A percentile compares a stretch with the other conserved stretches of the same genome.
phyloP scores from a whole-genome alignment of 768 basidiomycete genomes.

The Gymnopilus junonius region DNA sequence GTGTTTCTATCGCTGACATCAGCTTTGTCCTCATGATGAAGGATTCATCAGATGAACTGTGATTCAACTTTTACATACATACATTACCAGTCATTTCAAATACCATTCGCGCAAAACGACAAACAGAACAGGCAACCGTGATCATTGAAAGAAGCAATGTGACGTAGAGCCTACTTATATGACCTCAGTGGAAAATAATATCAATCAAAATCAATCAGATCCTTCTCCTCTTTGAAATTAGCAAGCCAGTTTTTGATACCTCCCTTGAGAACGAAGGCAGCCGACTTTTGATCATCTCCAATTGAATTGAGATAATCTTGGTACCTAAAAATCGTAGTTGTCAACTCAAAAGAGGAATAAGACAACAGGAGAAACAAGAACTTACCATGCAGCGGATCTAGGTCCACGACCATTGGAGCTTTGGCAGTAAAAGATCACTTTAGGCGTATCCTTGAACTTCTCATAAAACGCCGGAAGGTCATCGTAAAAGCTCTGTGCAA shows the following conservation, averaged over 20 bases:
- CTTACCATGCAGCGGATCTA: constrained; percentile 59
- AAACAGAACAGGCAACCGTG: too few species aligned
- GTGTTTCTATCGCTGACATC: too few species aligned
- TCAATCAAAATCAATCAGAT: constrained; percentile 10
- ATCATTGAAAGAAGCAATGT: too few species aligned
- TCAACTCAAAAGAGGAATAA: too few species aligned
- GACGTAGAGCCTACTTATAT: too few species aligned
- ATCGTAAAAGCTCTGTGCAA: constrained; percentile 56
- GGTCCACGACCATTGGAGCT: constrained; percentile 57
- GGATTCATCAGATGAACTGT: too few species aligned
- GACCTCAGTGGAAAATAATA: neutral
- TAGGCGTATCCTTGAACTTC: constrained; percentile 38
- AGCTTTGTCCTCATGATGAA: too few species aligned
- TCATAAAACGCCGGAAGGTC: constrained; percentile 46
- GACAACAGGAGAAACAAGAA: too few species aligned
- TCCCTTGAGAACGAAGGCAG: constrained; percentile 10
- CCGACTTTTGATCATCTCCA: neutral
- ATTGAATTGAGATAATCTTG: constrained; percentile 12
- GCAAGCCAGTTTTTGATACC: constrained; percentile 15
- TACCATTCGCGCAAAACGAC: too few species aligned
- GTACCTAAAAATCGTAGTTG: constrained; percentile 12
- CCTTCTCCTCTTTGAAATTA: constrained; percentile 6
- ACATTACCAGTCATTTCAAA: too few species aligned
- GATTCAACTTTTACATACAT: too few species aligned
- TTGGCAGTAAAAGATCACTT: constrained; percentile 59